These are phyloP conservation scores for Fennellomyces sp. DNA, from an alignment of 371 early-diverging fungal species.

Conservation along the genomic window DNA sequence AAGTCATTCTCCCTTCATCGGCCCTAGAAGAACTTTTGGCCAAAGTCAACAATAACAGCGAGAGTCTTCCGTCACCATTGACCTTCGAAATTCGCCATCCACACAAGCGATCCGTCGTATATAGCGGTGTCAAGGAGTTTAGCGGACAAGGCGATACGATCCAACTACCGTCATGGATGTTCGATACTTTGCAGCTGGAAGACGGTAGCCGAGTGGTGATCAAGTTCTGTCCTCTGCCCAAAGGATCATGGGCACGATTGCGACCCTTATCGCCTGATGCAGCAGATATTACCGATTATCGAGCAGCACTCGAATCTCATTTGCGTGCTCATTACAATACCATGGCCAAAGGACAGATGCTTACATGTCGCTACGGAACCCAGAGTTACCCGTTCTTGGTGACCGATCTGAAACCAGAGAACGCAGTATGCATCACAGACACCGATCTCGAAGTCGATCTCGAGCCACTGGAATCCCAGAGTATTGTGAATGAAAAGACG, in stretches of 20 bases:
- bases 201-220: constrained; percentile 53
- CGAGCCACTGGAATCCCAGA: constrained; percentile 42
- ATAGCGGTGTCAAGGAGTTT: constrained; percentile 84
- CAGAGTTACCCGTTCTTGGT: constrained; percentile 64
- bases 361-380: constrained; percentile 64
- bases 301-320: constrained; percentile 76
- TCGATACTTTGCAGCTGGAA: constrained; percentile 36
- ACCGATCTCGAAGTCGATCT: constrained; percentile 88
- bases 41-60: constrained; percentile 12
- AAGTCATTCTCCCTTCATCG: constrained; percentile 59
- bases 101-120: constrained; percentile 40
- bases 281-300: constrained; percentile 68
- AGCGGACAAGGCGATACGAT: constrained; percentile 51
- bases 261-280: constrained; percentile 61
- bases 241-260: constrained; percentile 73
- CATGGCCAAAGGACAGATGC: constrained; percentile 67
- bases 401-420: constrained; percentile 66
- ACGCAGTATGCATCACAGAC: constrained; percentile 74
- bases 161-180: constrained; percentile 67
- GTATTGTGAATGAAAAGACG: background rate
- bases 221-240: constrained; percentile 57
- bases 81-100: constrained; percentile 69
- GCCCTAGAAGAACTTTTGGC: constrained; percentile 60
- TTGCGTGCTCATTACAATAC: constrained; percentile 76
- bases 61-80: constrained; percentile 63